These are phyloP conservation scores for Aspergillus olivimuriae DNA, from an alignment of 495 filamentous ascomycete species.

Conservation along the genomic window DNA sequence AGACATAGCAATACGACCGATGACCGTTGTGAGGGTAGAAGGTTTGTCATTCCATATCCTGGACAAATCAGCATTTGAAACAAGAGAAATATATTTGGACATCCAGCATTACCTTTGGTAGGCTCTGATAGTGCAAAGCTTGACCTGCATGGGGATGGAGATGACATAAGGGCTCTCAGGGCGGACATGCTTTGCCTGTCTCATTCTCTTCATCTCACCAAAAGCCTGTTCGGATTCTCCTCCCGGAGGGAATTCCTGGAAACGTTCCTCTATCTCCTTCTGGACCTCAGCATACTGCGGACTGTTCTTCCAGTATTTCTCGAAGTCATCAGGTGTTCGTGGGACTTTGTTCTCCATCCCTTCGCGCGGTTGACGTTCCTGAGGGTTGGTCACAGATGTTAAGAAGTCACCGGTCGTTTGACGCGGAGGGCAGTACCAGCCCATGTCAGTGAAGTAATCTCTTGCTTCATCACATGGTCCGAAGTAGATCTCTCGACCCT, in stretches of 20 bases:
- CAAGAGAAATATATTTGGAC: too few relatives aligned
- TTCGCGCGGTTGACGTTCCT: slow-evolving; percentile 51
- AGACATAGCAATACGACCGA: slow-evolving; percentile 74
- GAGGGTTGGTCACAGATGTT: slow-evolving; percentile 63
- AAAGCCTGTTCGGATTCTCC: slow-evolving; percentile 27
- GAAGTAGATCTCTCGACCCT: slow-evolving; percentile 63
- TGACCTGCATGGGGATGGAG: slow-evolving; percentile 41
- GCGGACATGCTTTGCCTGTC: slow-evolving; percentile 38
- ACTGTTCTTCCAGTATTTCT: slow-evolving; percentile 52
- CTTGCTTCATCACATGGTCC: slow-evolving; percentile 52
- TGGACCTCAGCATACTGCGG: slow-evolving; percentile 41
- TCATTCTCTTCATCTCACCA: slow-evolving; percentile 24
- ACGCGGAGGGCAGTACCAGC: slow-evolving; percentile 52
- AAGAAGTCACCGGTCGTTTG: slow-evolving; percentile 66
- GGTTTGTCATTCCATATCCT: slow-evolving; percentile 68
- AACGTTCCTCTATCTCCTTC: slow-evolving; percentile 44
- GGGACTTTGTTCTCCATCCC: slow-evolving; percentile 62
- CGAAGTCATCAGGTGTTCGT: slow-evolving; percentile 65
- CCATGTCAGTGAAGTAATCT: slow-evolving; percentile 55
- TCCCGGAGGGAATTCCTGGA: slow-evolving; percentile 30
- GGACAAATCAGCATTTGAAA: slow-evolving; percentile 22
- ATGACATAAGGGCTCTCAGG: slow-evolving; percentile 41
- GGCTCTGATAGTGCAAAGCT: slow-evolving; percentile 43
- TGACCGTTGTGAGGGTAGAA: slow-evolving; percentile 64
- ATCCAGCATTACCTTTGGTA: slow-evolving; percentile 47